Evolutionary conservation across 1,284 basidiomycete species (phyloP).

Genomic region (Spongispora temasekensis): DNA sequence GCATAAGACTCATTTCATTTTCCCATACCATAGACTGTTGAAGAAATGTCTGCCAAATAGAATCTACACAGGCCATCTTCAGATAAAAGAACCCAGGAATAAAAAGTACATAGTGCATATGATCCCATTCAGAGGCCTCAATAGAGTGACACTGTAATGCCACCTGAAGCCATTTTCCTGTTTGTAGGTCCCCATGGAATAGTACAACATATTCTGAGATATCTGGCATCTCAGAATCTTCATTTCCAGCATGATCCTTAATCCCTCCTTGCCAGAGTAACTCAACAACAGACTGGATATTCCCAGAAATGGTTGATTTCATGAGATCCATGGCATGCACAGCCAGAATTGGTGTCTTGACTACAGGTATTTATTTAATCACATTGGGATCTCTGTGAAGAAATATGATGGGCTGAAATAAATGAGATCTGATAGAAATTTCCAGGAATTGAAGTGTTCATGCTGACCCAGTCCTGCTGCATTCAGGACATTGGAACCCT

Average conservation of each 20-base stretch:
- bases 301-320: slow-evolving; percentile 5
- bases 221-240: background rate
- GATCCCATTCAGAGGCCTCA: slow-evolving; percentile 17
- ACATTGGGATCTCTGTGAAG: background rate
- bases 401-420: background rate
- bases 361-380: background rate
- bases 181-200: slow-evolving; percentile 31
- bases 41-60: slow-evolving; percentile 27
- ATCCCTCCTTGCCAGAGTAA: background rate
- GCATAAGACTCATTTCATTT: slow-evolving; percentile 12
- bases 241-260: background rate
- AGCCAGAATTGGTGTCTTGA: background rate
- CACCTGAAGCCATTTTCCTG: slow-evolving; percentile 15
- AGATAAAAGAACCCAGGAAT: slow-evolving; percentile 35
- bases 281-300: background rate
- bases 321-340: background rate
- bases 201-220: slow-evolving; percentile 24
- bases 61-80: slow-evolving; percentile 37
- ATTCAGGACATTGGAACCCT: too few relatives aligned
- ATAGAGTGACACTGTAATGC: slow-evolving; percentile 4
- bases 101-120: slow-evolving; percentile 26
- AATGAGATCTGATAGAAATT: slow-evolving; percentile 12
- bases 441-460: slow-evolving; percentile 34
- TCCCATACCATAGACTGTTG: background rate
- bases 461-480: too few relatives aligned